Evolutionary conservation across 148 eudicot species (phyloP), one percentile per base, ranked within the genome.

Genomic region (Limonium bicolor): DNA sequence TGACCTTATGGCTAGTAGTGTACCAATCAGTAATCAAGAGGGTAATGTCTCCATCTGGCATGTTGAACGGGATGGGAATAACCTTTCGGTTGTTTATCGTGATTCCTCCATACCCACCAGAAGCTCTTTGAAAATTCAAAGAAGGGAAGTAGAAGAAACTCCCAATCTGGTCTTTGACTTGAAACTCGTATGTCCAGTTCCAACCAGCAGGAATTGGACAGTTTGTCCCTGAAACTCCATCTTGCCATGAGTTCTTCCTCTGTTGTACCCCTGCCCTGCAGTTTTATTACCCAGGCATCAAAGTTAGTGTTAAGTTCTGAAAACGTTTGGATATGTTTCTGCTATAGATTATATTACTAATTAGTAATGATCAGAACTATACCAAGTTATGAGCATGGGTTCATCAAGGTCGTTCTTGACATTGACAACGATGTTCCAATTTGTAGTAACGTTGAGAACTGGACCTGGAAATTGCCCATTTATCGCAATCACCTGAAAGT

Each of bases 141-240:
- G 99, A 85, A 31, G 99, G 99, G 46, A 80, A 90, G 65, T 90
- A 90, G 69, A 77, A 85, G 80, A 90, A 90, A 62, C 99, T 90
- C 36, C 99, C 99, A 20, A 90, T 81, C 63, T 90, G 99, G 43
- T 90, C 99, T 69, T 90, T 90, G 31, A 85, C 95, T 70, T 90
- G 99, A 70, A 90, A 90, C 35, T 73, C 55, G 52, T 90, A 90
- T 7, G 99, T 90, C 99, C 99, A 90, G 49, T 90, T 90, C 99
- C 99, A 90, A 53, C 95, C 95, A 60, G 88, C 69, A 55, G 95
- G 95, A 34, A 90, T 85, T 28, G 99, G 88, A 67, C 95, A 90
- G 40, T 90, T 90, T 32, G 99, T 90, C 36, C 95, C 99, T 3
- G 66, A 58, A 21, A 90, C 95, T 45, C 99, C 99, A 65, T 85